Evolutionary conservation across 306 rosid species (phyloP).

Genomic region (Citrullus colocynthis): DNA sequence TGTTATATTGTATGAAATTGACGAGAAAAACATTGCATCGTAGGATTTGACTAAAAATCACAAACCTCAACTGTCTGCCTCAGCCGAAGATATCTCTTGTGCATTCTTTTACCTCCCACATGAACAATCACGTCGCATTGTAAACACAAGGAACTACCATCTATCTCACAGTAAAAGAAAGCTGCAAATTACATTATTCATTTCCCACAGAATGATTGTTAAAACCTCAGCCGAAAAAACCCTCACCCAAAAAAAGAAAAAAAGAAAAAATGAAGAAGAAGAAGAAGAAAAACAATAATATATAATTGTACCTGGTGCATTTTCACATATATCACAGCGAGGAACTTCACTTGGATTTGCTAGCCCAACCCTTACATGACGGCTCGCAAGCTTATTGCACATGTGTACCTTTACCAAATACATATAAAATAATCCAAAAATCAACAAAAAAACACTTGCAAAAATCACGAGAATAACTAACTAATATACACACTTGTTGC

Average conservation of each 20-base stretch:
- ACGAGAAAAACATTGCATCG: too few species aligned
- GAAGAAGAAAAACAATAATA: too few species aligned
- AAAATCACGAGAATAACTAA: neutral
- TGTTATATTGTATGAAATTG: too few species aligned
- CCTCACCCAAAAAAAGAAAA: neutral
- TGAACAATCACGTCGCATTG: conserved; percentile 95
- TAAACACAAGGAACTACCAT: conserved; percentile 90
- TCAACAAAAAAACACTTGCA: neutral
- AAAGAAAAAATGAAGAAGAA: too few species aligned
- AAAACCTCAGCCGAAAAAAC: neutral
- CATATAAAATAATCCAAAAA: neutral
- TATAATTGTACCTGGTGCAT: conserved; percentile 60
- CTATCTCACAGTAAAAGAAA: conserved; percentile 95
- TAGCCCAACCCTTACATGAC: conserved; percentile 94
- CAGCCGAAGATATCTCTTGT: conserved; percentile 80
- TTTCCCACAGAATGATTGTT: conserved; percentile 4
- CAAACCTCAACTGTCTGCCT: conserved; percentile 92
- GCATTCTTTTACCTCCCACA: conserved; percentile 99
- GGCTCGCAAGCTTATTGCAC: conserved; percentile 95
- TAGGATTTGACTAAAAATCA: conserved; percentile 5
- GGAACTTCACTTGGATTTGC: conserved; percentile 91
- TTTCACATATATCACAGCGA: conserved; percentile 88
- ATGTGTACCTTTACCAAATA: conserved; percentile 50
- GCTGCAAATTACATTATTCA: conserved; percentile 32
- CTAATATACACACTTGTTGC: too few species aligned